Base-by-base conservation (phyloP, 208 protist genomes). In the Crithidia thermophila region DNA sequence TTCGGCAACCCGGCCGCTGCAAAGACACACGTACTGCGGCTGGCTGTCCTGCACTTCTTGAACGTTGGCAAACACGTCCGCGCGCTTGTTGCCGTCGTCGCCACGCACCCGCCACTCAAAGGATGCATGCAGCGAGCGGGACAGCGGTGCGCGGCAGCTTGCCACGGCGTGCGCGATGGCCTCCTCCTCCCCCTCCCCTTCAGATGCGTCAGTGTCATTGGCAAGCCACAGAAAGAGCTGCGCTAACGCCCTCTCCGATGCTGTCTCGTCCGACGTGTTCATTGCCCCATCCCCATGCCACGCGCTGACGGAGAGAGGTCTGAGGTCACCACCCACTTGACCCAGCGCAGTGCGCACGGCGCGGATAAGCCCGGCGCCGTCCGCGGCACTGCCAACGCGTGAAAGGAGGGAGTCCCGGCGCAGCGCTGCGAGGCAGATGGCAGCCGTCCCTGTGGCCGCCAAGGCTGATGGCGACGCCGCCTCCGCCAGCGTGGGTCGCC, bases 11-110 rank as follows among this genome's bases (percentile, higher is more conserved):
- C 39, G 7, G 10, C 57, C 33, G 21, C 37, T 50, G 50, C 69
- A 75, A n/a, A 75, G 46, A 33, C 69, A 75, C 45, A 75, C 46
- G 33, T 75, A 75, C 28, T 46, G 61, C 33, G 30, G 31, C 21
- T 33, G 36, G 3, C 23, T 7, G 36, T 39, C 37, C n/a, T 53
- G 47, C 0, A 46, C 49, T 49, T 67, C 49, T 10, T 55, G 59
- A 16, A 40, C 11, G 0, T 28, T 43, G 21, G 58, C 25, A 27
- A 30, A 1, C 21, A 51, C 21, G 13, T 40, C 21, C 11, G 43
- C 28, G 58, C 21, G 58, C n/a, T 42, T 20, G 2, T 4, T 18
- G 14, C 4, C n/a, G 30, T 21, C 20, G 21, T 13, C 33, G 4
- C 14, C 3, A 18, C 2, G 4, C 10, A n/a, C 34, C 3, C 20